Base-by-base conservation (phyloP, 148 eudicot species). In the Camellia lanceoleosa region DNA sequence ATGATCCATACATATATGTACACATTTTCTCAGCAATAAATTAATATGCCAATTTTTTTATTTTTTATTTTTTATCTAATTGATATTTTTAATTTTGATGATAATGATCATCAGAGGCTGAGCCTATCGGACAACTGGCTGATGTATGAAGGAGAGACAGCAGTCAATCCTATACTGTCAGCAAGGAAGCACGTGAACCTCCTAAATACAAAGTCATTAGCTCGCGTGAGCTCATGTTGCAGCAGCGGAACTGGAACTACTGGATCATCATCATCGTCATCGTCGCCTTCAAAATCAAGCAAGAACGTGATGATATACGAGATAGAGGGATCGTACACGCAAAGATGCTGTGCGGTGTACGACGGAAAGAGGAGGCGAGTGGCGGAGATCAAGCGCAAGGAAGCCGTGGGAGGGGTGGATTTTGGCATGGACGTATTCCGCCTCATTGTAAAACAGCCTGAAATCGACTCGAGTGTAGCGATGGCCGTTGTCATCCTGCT, bases 401-500 rank as follows among this genome's bases (percentile, higher is more conserved):
- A 93, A 81, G 58, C 90, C 7, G 76, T 76, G 41, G 80, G 71
- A 73, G 95, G 97, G 7, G 89, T 90, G 52, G 79, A 70, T 62
- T 85, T 93, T 46, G 93, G 95, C 7, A 79, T 65, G 0, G 97
- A 93, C 75, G 90, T 93, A 3, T 93, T 93, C 75, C 83, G 77
- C 51, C 90, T 93, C n/a, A 19, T 84, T 54, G 52, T 83, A 30
- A 30, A 30, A 13, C 79, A 82, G 65, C 89, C 91, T 2, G 66
- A 82, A 30, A 83, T 91, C 44, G 91, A 87, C 49, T n/a, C 89
- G 0, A 54, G 88, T 3, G 52, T 84, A 6, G 95, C 93, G 44
- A 93, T 93, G 97, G 89, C 88, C 38, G 30, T 93, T 0, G 95
- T 93, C 14, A 87, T 93, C 63, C 77, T 93, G 3, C 90, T 93